A percentile compares a stretch with the other conserved stretches of the same genome.
phyloP scores from a whole-genome alignment of 2,329 filamentous ascomycete genomes.

The Penicillium crustosum region DNA sequence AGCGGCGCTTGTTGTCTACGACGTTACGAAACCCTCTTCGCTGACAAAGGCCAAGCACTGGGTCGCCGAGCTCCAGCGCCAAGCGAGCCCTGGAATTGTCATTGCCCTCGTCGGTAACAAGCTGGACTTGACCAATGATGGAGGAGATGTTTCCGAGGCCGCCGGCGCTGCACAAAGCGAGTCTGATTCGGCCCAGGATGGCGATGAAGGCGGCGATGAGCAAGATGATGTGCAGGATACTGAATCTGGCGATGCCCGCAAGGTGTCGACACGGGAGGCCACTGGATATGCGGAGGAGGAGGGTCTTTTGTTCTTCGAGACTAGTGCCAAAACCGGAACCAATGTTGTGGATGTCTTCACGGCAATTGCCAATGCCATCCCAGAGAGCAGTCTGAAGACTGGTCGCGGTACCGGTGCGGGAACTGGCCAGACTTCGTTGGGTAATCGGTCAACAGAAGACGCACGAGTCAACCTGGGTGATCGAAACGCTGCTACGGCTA shows the following conservation, averaged over 20 bases:
- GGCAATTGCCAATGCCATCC: conserved; percentile 96
- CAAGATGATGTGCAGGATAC: conserved; percentile 58
- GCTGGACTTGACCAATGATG: conserved; percentile 73
- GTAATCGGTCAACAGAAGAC: conserved; percentile 47
- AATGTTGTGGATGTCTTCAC: conserved; percentile 97
- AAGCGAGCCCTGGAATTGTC: conserved; percentile 93
- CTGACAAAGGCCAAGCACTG: conserved; percentile 97
- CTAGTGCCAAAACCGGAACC: conserved; percentile 90
- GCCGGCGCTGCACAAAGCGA: conserved; percentile 37
- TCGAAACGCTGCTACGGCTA: conserved; percentile 69
- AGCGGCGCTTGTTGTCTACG: conserved; percentile 96
- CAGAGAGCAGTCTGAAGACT: conserved; percentile 92
- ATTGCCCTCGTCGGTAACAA: conserved; percentile 98
- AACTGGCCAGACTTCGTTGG: conserved; percentile 60
- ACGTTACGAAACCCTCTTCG: conserved; percentile 93
- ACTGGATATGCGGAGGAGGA: conserved; percentile 94
- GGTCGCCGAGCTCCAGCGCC: conserved; percentile 95
- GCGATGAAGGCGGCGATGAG: conserved; percentile 48
- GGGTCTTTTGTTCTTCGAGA: conserved; percentile 93
- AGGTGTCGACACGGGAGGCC: conserved; percentile 87
- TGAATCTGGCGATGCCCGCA: conserved; percentile 72
- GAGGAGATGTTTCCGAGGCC: conserved; percentile 47
- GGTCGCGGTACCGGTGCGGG: conserved; percentile 68
- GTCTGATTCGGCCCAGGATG: conserved; percentile 36
- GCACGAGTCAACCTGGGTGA: conserved; percentile 79